Base-by-base conservation (phyloP, 768 basidiomycete species). In the Phaeotremella skinneri region DNA sequence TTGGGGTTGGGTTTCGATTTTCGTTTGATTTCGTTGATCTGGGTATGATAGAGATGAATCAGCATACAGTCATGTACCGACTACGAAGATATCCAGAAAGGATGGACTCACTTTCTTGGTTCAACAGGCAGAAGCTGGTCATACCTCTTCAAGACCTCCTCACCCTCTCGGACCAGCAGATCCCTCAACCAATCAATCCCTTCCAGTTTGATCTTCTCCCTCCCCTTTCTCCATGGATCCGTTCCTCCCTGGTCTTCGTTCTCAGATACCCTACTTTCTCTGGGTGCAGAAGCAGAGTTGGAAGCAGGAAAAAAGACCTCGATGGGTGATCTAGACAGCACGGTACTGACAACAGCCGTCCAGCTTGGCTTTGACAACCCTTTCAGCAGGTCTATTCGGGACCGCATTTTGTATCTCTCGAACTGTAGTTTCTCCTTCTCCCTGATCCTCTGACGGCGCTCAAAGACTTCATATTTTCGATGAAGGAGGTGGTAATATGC, bases 351-450 rank as follows among this genome's bases (percentile, higher is more conserved):
- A 4, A 70, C 54, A 1, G 63, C 37, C 9, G 52, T 27, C 72
- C 72, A 73, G n/a, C 61, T 34, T 6, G 50, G 25, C 25, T 55
- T 60, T 3, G 68, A 60, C 85, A 92, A 87, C 26, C 80, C 81
- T 55, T 81, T 83, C 56, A 92, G 81, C 69, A 91, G 87, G 52
- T 92, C 90, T 60, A 92, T 87, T 32, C 91, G 85, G 70, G 91
- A 87, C 75, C 88, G 87, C 69, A 94, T 84, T 73, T 91, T 90
- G 79, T 91, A 91, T 66, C 91, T 89, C 70, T 92, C 90, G 64
- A 91, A 87, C 76, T 88, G 87, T 55, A 93, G 83, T 73, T 91
- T 91, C 78, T 94, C 91, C 77, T 90, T 90, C 78, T 93, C 91
- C 55, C 90, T 84, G 31, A 89, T 79, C 3, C 90, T 86, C 70